Evolutionary conservation across 83 land plant species (phyloP).

Genomic region (Diphasiastrum complanatum): DNA sequence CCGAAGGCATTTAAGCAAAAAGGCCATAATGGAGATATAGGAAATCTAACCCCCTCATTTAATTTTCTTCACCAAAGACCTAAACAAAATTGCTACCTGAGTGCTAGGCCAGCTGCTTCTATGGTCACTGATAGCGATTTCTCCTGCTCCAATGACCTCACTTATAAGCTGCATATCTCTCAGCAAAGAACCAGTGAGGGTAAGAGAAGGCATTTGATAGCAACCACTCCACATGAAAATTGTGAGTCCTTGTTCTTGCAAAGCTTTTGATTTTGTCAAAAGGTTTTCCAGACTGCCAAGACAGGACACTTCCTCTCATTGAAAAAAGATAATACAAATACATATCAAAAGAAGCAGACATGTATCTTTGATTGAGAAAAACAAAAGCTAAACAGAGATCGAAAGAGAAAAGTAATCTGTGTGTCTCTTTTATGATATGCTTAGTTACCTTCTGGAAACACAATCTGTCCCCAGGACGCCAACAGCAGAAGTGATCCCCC

Average conservation of each 20-base stretch:
- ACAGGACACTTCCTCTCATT: not conserved
- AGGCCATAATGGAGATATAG: too few species aligned
- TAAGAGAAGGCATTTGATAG: conserved; percentile 31
- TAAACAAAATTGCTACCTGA: conserved; percentile 9
- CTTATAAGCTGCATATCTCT: conserved; percentile 28
- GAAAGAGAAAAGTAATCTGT: not conserved
- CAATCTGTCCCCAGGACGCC: conserved; percentile 34
- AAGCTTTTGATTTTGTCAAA: conserved; percentile 18
- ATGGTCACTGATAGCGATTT: conserved; percentile 37
- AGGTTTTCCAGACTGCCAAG: conserved; percentile 32
- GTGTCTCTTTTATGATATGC: not conserved
- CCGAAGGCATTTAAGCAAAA: too few species aligned
- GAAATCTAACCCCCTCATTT: too few species aligned
- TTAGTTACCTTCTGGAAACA: conserved; percentile 26
- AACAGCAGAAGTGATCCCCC: conserved; percentile 29
- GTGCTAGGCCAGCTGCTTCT: conserved; percentile 36
- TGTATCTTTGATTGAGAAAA: not conserved
- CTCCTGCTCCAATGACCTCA: conserved; percentile 34
- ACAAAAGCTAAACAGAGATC: not conserved
- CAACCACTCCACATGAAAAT: conserved; percentile 37
- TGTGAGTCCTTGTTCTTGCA: conserved; percentile 25
- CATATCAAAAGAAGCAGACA: not conserved
- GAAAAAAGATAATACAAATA: not conserved
- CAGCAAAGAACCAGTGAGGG: conserved; percentile 27
- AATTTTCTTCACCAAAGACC: too few species aligned